phyloP scores from a whole-genome alignment of 2,329 filamentous ascomycete genomes.

The Teratosphaeria pseudoeucalypti region DNA sequence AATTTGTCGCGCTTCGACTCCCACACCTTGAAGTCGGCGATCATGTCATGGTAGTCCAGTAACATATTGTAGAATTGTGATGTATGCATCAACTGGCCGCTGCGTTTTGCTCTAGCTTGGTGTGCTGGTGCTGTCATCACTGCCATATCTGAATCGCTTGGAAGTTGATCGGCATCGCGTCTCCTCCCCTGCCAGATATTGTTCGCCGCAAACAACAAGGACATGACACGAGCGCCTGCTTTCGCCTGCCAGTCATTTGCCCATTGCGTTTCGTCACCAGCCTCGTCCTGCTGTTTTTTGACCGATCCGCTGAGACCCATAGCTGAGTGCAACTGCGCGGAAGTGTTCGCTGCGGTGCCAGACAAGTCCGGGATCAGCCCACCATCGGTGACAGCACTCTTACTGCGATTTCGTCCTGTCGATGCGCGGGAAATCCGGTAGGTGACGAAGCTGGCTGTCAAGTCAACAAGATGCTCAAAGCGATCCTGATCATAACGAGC shows the following conservation, averaged over 20 bases:
- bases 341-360: slow-evolving; percentile 49
- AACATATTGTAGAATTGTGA: slow-evolving; percentile 82
- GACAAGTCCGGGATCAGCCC: slow-evolving; percentile 65
- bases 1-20: slow-evolving; percentile 65
- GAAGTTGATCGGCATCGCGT: slow-evolving; percentile 1
- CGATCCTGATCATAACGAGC: slow-evolving; percentile 56
- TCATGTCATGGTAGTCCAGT: slow-evolving; percentile 75
- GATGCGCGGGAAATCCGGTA: slow-evolving; percentile 66
- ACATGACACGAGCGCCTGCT: slow-evolving; percentile 68
- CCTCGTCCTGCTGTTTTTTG: slow-evolving; percentile 41
- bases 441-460: slow-evolving; percentile 68
- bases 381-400: slow-evolving; percentile 50
- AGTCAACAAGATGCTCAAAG: slow-evolving; percentile 64
- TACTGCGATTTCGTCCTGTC: slow-evolving; percentile 50
- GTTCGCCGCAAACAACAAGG: slow-evolving; percentile 74
- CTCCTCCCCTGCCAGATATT: slow-evolving; percentile 37
- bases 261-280: slow-evolving; percentile 50
- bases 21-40: slow-evolving; percentile 81
- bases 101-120: slow-evolving; percentile 11
- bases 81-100: slow-evolving; percentile 61
- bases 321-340: slow-evolving; percentile 68
- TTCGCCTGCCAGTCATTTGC: slow-evolving; percentile 83
- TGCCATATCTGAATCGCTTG: slow-evolving; percentile 5
- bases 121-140: slow-evolving; percentile 21
- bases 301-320: slow-evolving; percentile 45